A percentile compares a stretch with the other conserved stretches of the same genome.
Evolutionary conservation across 257 asterid genomes (phyloP).

Genomic region (Cinchona pubescens): DNA sequence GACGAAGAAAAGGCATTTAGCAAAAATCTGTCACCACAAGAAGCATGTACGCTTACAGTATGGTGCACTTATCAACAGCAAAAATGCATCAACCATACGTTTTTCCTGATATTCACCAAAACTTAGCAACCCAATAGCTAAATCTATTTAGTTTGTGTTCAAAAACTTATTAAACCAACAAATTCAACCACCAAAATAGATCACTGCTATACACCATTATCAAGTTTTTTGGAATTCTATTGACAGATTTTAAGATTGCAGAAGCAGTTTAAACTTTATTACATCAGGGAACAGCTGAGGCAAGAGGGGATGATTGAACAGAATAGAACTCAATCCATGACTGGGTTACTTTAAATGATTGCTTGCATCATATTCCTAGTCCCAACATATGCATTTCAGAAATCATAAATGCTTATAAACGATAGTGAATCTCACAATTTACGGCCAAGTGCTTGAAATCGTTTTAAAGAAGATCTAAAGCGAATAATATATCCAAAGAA

Average conservation of each 20-base stretch:
- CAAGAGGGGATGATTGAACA: neutral
- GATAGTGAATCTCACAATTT: neutral
- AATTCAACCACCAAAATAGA: neutral
- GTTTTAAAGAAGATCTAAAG: neutral
- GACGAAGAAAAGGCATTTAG: constrained; percentile 4
- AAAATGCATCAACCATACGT: neutral
- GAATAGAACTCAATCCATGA: neutral
- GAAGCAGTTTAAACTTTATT: neutral
- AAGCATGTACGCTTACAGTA: neutral
- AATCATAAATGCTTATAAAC: neutral
- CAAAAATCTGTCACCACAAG: neutral
- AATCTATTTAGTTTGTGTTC: neutral
- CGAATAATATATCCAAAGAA: neutral
- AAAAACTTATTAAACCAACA: too few relatives aligned
- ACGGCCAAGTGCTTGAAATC: neutral
- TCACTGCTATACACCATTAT: neutral
- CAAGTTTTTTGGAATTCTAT: neutral
- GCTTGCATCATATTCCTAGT: neutral
- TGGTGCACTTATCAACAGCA: neutral
- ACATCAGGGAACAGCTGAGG: neutral
- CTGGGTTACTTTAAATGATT: neutral
- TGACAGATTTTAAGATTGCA: neutral
- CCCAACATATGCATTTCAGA: neutral
- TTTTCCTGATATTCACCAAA: neutral
- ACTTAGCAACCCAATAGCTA: neutral